phyloP scores from a whole-genome alignment of 208 protist species.

The Acanthamoeba culbertsoni region DNA sequence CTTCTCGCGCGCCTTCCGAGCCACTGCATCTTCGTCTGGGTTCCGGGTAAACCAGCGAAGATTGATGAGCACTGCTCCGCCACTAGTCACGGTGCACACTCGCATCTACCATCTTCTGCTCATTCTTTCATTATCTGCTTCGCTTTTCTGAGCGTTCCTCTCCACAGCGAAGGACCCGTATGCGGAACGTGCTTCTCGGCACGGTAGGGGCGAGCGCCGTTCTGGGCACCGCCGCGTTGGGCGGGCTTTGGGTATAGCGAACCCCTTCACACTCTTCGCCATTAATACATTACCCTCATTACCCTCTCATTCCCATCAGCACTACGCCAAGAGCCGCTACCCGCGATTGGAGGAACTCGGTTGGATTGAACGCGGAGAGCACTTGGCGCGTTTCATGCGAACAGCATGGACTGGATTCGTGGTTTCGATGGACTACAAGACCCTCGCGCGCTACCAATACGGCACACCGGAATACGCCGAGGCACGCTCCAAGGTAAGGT shows the following conservation, averaged over 20 bases:
- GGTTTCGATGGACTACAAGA: conserved; percentile 48
- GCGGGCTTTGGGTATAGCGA: background rate
- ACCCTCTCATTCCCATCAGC: background rate
- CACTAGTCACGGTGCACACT: too few species aligned
- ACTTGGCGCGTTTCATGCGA: background rate
- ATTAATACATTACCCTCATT: background rate
- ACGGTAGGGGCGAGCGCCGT: background rate
- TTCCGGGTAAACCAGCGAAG: too few species aligned
- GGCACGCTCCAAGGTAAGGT: background rate
- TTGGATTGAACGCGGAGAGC: background rate
- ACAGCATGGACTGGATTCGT: background rate
- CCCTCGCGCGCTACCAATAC: background rate
- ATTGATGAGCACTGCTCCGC: too few species aligned
- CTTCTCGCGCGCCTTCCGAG: too few species aligned
- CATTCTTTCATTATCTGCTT: too few species aligned
- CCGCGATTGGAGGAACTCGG: background rate
- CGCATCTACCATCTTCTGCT: too few species aligned
- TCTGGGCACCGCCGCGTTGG: background rate
- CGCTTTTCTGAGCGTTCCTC: too few species aligned
- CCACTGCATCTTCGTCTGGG: too few species aligned
- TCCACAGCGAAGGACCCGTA: too few species aligned
- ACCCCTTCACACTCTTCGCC: background rate
- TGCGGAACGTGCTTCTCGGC: background rate
- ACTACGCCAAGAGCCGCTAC: background rate
- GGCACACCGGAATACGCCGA: conserved; percentile 27